Evolutionary conservation across 1,284 basidiomycete genomes (phyloP), one percentile per base, ranked within the genome.

Genomic region (Irpex lacteus): DNA sequence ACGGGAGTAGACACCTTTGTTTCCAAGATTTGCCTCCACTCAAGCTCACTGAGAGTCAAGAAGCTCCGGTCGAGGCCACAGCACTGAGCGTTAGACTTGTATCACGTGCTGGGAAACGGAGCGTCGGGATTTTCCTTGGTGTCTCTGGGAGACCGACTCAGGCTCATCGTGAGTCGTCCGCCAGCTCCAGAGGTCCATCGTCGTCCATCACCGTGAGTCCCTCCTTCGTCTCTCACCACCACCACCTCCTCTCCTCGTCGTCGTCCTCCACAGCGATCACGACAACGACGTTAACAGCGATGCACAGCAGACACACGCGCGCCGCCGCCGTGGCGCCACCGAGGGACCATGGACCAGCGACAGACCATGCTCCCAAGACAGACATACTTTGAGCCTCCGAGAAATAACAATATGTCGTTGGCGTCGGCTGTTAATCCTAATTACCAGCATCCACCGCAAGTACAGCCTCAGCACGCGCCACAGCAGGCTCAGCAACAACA

Each of bases 311-410:
- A 59, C 54, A 55, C 54, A 40, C 53, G 19, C 32, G 61, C 47
- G 8, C 18, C 55, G 56, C 9, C 44, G 15, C 38, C 11, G 40
- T 44, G 40, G 36, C 62, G 57, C 40, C 34, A 11, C 62, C 26
- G 47, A 21, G 58, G 44, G 59, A 37, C 37, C 57, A 65, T 65
- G 64, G 64, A 65, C 64, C 64, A 65, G 61, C 61, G 52, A 60
- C 55, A 49, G 19, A 55, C 63, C 44, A 65, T 65, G 60, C 55
- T 65, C 57, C 34, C 57, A 32, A 55, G 64, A 44, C 55, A 15
- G n/a, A 52, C 21, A 47, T 21, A 53, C n/a, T 66, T 60, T 52
- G 50, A 52, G 13, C 50, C 11, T 8, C 19, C 11, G 18, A 13
- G 13, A 8, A 13, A 18, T 61, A 52, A 34, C 37, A 26, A 19